Conservation (phyloP, 352 stramenopile genomes). For the Thalassiosira oceanica region DNA sequence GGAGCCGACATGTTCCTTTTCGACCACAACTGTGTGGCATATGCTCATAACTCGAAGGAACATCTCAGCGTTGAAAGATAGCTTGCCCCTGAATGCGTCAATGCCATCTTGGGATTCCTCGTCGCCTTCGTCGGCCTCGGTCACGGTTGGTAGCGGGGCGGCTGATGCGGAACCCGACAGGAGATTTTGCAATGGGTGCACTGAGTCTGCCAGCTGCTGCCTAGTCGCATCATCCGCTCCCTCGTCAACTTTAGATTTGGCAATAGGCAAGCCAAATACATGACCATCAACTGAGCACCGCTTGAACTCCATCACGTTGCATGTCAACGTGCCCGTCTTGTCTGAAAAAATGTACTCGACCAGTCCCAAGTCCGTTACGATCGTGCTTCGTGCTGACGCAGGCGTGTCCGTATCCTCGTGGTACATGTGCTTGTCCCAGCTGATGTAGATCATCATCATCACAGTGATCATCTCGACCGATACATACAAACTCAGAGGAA, state of each 20-base stretch:
- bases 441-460: conserved; percentile 91
- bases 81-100: conserved; percentile 6
- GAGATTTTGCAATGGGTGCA: conserved; percentile 63
- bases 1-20: conserved; percentile 81
- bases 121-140: conserved; percentile 8
- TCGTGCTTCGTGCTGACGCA: conserved; percentile 74
- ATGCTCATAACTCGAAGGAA: conserved; percentile 84
- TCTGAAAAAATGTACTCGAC: conserved; percentile 99
- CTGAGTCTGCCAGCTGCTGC: conserved; percentile 32
- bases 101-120: conserved; percentile 6
- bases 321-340: conserved; percentile 99
- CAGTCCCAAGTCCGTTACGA: conserved; percentile 86
- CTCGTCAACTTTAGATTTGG: conserved; percentile 40
- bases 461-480: conserved; percentile 95
- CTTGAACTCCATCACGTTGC: conserved; percentile 99
- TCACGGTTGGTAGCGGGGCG: not conserved
- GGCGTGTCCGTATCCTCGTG: conserved; percentile 90
- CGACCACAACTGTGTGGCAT: conserved; percentile 95
- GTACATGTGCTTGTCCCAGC: conserved; percentile 90
- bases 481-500: conserved; percentile 96
- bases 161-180: conserved; percentile 41
- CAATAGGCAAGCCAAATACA: conserved; percentile 85
- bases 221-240: conserved; percentile 1
- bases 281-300: conserved; percentile 92
- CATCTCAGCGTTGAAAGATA: conserved; percentile 82